A percentile compares a stretch with the other conserved stretches of the same genome.
Evolutionary conservation across 495 filamentous ascomycete species (phyloP).

Genomic region (Entonaema liquescens): DNA sequence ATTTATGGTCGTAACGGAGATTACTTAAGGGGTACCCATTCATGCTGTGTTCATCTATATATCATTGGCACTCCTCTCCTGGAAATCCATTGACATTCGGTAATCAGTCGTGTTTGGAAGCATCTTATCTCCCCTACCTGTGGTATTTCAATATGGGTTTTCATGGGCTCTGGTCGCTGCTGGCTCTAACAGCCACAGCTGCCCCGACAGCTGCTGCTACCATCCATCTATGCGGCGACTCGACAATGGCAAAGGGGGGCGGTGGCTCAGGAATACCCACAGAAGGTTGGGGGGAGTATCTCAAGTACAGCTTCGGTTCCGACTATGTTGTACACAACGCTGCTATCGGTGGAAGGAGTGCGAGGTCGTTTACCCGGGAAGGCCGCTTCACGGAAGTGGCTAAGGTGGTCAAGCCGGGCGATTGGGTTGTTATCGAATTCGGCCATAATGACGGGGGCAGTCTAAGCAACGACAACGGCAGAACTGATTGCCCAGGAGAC

Average conservation of each 20-base stretch:
- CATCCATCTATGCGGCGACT: constrained; percentile 65
- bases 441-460: constrained; percentile 58
- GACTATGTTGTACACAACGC: constrained; percentile 51
- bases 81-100: background rate
- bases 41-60: constrained; percentile 8
- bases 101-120: background rate
- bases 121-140: background rate
- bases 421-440: constrained; percentile 61
- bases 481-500: constrained; percentile 63
- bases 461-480: constrained; percentile 58
- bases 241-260: constrained; percentile 60
- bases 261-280: constrained; percentile 46
- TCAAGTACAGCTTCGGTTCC: constrained; percentile 44
- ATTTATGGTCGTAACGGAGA: background rate
- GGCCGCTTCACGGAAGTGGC: constrained; percentile 54
- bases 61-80: background rate
- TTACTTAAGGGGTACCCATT: background rate
- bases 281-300: constrained; percentile 53
- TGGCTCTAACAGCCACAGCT: constrained; percentile 20
- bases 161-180: constrained; percentile 2
- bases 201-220: constrained; percentile 26
- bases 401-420: constrained; percentile 47
- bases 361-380: constrained; percentile 57
- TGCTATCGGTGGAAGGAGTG: constrained; percentile 55
- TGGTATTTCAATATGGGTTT: constrained; percentile 17